phyloP scores from a whole-genome alignment of 768 basidiomycete species.

The Hydnum rufescens region DNA sequence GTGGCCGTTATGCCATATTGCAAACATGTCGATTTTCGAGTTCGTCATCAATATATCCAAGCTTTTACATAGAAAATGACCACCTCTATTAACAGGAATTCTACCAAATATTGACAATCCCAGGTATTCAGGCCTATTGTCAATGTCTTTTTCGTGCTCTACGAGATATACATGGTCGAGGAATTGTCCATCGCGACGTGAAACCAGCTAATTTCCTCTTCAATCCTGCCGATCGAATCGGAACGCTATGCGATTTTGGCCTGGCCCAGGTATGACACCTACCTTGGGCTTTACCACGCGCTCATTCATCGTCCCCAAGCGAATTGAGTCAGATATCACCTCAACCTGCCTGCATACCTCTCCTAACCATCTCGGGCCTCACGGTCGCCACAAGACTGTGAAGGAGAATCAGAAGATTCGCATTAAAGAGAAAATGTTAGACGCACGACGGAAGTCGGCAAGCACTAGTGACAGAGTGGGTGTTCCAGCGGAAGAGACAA shows the following conservation, averaged over 20 bases:
- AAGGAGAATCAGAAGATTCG: constrained; percentile 29
- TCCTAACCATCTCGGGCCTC: constrained; percentile 39
- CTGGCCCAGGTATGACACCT: constrained; percentile 80
- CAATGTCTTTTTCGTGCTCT: constrained; percentile 80
- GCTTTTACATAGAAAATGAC: neutral
- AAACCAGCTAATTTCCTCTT: constrained; percentile 97
- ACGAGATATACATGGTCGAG: constrained; percentile 67
- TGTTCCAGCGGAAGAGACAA: constrained; percentile 51
- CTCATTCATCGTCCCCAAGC: neutral
- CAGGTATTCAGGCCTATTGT: constrained; percentile 68
- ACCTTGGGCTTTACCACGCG: neutral
- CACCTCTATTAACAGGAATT: constrained; percentile 30
- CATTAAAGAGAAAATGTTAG: constrained; percentile 38
- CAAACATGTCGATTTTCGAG: constrained; percentile 80
- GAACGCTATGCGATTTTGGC: constrained; percentile 87
- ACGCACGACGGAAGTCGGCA: constrained; percentile 30
- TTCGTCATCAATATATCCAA: constrained; percentile 23
- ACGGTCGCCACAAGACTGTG: constrained; percentile 35
- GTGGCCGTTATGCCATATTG: constrained; percentile 90
- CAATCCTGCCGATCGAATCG: constrained; percentile 63
- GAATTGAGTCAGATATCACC: constrained; percentile 6
- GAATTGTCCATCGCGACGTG: constrained; percentile 89
- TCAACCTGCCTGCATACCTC: constrained; percentile 57
- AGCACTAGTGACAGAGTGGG: constrained; percentile 52
- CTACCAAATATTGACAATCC: constrained; percentile 51